Base-by-base conservation (phyloP, 2,329 filamentous ascomycete genomes). In the Fusarium albosuccineum region DNA sequence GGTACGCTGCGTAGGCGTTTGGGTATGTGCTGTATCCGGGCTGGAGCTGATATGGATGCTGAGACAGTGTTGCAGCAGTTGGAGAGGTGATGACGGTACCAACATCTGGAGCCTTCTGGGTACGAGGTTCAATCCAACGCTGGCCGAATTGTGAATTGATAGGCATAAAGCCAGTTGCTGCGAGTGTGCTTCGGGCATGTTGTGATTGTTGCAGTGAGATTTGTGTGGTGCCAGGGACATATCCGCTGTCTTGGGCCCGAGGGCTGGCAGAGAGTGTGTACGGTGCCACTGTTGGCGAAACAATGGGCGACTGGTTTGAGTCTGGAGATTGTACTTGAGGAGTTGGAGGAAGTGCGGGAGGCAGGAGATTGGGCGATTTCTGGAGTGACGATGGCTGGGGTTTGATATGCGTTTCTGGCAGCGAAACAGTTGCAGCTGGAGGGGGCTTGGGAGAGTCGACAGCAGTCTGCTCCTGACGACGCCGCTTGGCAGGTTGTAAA, bases 91-190 rank as follows among this genome's bases (percentile, higher is more conserved):
- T 54, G 3, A 33, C 3, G 30, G 29, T 16, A 8, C 14, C 29
- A 7, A 7, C 8, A 2, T n/a, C 13, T 1, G 30, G 49, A 9
- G n/a, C 49, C 22, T 37, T 48, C 16, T 46, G 48, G 1, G 1
- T 16, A 10, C 33, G 26, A 1, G 52, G 11, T 1, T 26, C 40
- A 9, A 9, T 13, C 22, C 37, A 33, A 2, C 14, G 22, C 26
- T 66, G 64, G 0, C 48, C 51, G 5, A 62, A 58, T 5, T 26
- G 51, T 11, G 44, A 50, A 5, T 54, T 68, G 13, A 55, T 58
- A 0, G 65, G 60, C 5, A 34, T 16, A 22, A 68, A 67, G 11
- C 14, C 41, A 22, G 22, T 22, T 4, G 48, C 30, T 2, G 37
- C 51, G 26, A 57, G 66, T 3, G 26, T 17, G n/a, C 40, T 7